phyloP scores from a whole-genome alignment of 148 eudicot genomes.

The Silene conica region DNA sequence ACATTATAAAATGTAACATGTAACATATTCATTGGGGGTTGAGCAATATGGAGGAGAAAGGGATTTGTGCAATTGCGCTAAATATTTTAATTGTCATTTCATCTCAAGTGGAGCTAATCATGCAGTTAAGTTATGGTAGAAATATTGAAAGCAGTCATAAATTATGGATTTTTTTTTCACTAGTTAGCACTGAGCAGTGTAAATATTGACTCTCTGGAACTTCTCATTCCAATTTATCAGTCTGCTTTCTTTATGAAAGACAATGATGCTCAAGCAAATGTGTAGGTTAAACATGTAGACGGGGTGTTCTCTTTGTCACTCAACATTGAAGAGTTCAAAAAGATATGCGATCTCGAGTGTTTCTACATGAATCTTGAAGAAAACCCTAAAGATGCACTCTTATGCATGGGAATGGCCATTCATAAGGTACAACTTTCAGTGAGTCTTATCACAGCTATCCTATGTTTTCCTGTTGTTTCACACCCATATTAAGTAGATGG shows the following conservation, averaged over 20 bases:
- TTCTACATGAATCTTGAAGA: slow-evolving; percentile 53
- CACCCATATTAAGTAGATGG: not conserved
- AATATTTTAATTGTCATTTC: not conserved
- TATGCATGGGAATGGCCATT: slow-evolving; percentile 87
- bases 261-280: slow-evolving; percentile 7
- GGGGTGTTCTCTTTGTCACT: slow-evolving; percentile 45
- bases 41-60: not conserved
- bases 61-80: not conserved
- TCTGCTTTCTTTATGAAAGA: not conserved
- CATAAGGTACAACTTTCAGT: slow-evolving; percentile 55
- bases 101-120: not conserved
- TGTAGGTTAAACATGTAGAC: slow-evolving; percentile 69
- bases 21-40: not conserved
- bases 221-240: not conserved
- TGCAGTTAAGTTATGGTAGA: too few relatives aligned
- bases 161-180: too few relatives aligned
- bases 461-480: not conserved
- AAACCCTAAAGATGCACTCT: slow-evolving; percentile 79
- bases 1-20: too few relatives aligned
- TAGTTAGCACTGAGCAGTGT: too few relatives aligned
- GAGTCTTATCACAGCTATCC: slow-evolving; percentile 3
- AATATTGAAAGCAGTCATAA: too few relatives aligned
- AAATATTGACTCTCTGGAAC: not conserved
- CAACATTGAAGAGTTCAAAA: slow-evolving; percentile 68
- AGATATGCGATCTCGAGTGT: slow-evolving; percentile 44